Evolutionary conservation across 164 flowering plant species (phyloP).

Genomic region (Annona squamosa): DNA sequence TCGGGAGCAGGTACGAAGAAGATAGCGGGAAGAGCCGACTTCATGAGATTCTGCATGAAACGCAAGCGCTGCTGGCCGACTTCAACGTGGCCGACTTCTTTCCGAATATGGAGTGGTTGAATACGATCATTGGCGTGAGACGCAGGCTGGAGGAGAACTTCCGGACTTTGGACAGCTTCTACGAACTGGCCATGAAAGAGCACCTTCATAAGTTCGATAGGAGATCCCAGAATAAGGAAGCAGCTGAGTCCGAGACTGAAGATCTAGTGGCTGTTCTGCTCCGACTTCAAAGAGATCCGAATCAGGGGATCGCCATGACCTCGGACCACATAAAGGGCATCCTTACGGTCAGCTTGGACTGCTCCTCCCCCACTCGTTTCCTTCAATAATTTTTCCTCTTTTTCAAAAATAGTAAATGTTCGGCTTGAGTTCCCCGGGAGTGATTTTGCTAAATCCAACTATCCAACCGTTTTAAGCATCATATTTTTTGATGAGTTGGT

Average conservation of each 20-base stretch:
- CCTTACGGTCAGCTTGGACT: conserved; percentile 18
- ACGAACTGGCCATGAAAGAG: conserved; percentile 10
- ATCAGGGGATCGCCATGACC: conserved; percentile 8
- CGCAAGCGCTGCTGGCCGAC: conserved; percentile 2
- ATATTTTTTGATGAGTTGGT: no score
- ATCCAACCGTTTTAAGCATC: no score
- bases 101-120: conserved; percentile 10
- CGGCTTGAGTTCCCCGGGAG: no score
- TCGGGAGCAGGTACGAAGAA: conserved; percentile 7
- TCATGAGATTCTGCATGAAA: neutral
- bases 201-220: neutral
- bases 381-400: neutral
- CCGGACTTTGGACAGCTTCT: conserved; percentile 7
- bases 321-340: conserved; percentile 18
- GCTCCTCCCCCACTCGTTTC: neutral
- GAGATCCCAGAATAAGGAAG: neutral
- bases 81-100: conserved; percentile 7
- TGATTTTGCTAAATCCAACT: no score
- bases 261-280: conserved; percentile 13
- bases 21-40: conserved; percentile 5
- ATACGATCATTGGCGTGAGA: conserved; percentile 5
- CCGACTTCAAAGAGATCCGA: conserved; percentile 5
- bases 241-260: conserved; percentile 8
- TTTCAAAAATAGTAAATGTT: no score
- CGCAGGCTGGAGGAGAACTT: conserved; percentile 11